Base-by-base conservation (phyloP, 495 filamentous ascomycete genomes). In the Pyrenula massariospora region DNA sequence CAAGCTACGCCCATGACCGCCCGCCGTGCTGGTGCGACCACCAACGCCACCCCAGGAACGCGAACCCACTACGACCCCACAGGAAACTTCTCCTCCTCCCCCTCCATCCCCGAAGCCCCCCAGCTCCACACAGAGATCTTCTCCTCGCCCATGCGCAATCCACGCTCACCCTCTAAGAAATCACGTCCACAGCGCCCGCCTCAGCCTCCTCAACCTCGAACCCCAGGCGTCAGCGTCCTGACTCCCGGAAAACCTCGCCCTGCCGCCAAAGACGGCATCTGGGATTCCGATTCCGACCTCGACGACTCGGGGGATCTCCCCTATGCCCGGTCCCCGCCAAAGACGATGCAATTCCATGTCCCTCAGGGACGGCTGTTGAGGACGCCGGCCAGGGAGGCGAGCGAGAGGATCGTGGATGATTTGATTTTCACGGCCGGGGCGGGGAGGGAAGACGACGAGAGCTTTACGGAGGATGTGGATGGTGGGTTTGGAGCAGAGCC, bases 291-390 rank as follows among this genome's bases (percentile, higher is more conserved):
- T 2, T 62, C 62, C 48, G 54, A 59, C 31, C 79, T 84, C 48
- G 81, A 80, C 49, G 80, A 78, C 24, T 76, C 84, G 20, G 72
- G 80, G 1, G 81, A 83, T 48, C 77, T 77, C 1, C 72, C 71
- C 10, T 59, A 81, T 12, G 88, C 82, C 0, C 81, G 90, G 61
- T 95, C 89, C 63, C 93, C 94, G 36, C 93, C 93, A 0, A 96
- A 96, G 72, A 99, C 93, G 23, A 95, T 99, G 68, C 91, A 96
- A 65, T 99, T 99, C 65, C 86, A 89, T 62, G 75, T 99, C 57
- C 91, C 91, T 56, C 87, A 89, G 63, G 87, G 84, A 52, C 83
- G 87, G 59, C 68, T 99, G 25, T 69, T 99, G 72, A 90, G 93
- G 62, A 99, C 93, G 22, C 93, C 93, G 57, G 91, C 91, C 22